Conservation (phyloP, 2,329 filamentous ascomycete genomes). For the Alternaria arbusti region DNA sequence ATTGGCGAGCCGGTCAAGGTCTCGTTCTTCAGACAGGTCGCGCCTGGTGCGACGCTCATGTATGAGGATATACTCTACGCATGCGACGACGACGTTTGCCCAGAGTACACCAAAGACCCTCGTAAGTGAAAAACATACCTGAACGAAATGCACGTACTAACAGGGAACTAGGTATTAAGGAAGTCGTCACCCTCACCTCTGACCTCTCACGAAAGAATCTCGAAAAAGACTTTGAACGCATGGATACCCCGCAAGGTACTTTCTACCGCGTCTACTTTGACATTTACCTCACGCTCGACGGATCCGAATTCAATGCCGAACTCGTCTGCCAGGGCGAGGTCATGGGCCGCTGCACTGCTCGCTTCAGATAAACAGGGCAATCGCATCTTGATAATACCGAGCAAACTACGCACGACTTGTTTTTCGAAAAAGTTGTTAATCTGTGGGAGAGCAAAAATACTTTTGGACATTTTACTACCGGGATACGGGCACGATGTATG, state of each 20-base stretch:
- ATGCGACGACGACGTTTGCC: constrained; percentile 96
- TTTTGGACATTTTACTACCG: background rate
- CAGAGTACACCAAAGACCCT: constrained; percentile 98
- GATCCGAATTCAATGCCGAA: constrained; percentile 97
- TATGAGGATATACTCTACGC: constrained; percentile 98
- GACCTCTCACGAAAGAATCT: constrained; percentile 97
- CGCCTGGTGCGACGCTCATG: constrained; percentile 96
- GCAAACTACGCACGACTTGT: background rate
- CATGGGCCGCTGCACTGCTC: constrained; percentile 93
- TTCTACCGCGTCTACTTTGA: constrained; percentile 72
- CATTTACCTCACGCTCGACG: constrained; percentile 86
- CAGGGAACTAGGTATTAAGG: constrained; percentile 82
- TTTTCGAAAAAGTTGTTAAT: background rate
- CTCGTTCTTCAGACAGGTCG: constrained; percentile 97
- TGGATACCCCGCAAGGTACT: constrained; percentile 94
- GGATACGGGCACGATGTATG: background rate
- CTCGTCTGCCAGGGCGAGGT: constrained; percentile 99
- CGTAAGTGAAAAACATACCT: constrained; percentile 68
- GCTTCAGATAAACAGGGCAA: constrained; percentile 67
- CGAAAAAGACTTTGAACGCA: constrained; percentile 98
- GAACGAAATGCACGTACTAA: background rate
- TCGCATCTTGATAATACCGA: background rate
- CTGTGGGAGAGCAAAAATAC: background rate
- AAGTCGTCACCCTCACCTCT: constrained; percentile 95
- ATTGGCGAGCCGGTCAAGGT: constrained; percentile 99